phyloP scores from a whole-genome alignment of 371 early-diverging fungal species.

The Actinomortierella ambigua region DNA sequence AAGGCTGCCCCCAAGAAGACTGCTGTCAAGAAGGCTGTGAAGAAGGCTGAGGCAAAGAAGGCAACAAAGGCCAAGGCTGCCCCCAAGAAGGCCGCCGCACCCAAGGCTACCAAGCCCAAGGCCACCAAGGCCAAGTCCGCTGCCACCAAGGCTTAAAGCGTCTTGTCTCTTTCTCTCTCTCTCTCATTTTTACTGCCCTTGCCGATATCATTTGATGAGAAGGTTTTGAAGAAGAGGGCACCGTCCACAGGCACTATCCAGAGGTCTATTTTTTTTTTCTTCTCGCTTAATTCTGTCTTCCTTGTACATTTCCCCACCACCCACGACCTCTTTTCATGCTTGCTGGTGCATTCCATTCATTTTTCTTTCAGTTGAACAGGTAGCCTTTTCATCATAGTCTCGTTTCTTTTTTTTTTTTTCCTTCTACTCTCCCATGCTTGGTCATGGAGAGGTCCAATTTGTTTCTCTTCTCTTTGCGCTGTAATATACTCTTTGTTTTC shows the following conservation, averaged over 20 bases:
- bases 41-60: slow-evolving; percentile 57
- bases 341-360: slow-evolving; percentile 2
- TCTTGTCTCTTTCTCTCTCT: not conserved
- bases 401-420: slow-evolving; percentile 7
- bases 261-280: not conserved
- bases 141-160: slow-evolving; percentile 41
- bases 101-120: slow-evolving; percentile 49
- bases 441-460: slow-evolving; percentile 14
- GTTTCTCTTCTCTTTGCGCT: slow-evolving; percentile 14
- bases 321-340: not conserved
- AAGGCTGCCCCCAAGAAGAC: slow-evolving; percentile 52
- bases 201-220: slow-evolving; percentile 2
- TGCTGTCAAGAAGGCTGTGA: slow-evolving; percentile 56
- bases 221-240: not conserved
- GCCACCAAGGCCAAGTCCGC: slow-evolving; percentile 48
- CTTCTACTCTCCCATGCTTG: slow-evolving; percentile 21
- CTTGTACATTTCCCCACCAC: not conserved
- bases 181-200: not conserved
- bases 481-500: slow-evolving; percentile 7
- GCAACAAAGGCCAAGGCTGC: slow-evolving; percentile 49
- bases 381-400: slow-evolving; percentile 2
- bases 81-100: slow-evolving; percentile 52
- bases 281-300: not conserved
- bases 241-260: not conserved
- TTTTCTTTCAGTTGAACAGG: not conserved